Conservation (phyloP, 805 yeast genomes). For the Candida chilensis region DNA sequence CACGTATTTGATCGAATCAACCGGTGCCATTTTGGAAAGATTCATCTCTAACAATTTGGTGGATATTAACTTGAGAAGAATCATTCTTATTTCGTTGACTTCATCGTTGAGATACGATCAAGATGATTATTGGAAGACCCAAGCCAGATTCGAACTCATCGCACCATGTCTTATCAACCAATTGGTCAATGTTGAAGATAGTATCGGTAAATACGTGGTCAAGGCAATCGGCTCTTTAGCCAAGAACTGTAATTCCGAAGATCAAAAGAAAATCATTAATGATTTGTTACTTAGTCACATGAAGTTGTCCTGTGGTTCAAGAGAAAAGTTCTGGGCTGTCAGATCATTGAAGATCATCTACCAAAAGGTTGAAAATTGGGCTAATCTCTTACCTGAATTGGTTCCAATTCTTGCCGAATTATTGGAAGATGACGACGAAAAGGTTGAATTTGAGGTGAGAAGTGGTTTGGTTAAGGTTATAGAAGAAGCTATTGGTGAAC, state of each 20-base stretch:
- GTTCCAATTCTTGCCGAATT: conserved; percentile 95
- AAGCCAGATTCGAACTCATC: conserved; percentile 71
- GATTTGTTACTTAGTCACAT: conserved; percentile 55
- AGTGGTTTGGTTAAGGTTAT: conserved; percentile 84
- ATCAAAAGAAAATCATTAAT: conserved; percentile 66
- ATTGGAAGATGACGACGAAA: conserved; percentile 92
- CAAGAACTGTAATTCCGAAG: conserved; percentile 54
- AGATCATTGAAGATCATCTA: conserved; percentile 73
- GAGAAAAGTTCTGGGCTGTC: conserved; percentile 73
- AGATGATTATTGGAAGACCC: conserved; percentile 92
- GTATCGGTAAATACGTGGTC: conserved; percentile 73
- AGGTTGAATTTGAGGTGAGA: conserved; percentile 86
- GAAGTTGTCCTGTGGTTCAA: conserved; percentile 46
- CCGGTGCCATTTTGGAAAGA: conserved; percentile 42
- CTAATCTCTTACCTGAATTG: conserved; percentile 80
- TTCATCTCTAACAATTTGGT: conserved; percentile 30
- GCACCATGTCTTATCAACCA: conserved; percentile 57
- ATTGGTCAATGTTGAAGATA: conserved; percentile 56
- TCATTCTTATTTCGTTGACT: conserved; percentile 62
- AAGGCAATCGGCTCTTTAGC: conserved; percentile 75
- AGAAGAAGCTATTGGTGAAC: conserved; percentile 90
- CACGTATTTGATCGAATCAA: conserved; percentile 78
- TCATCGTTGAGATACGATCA: conserved; percentile 83
- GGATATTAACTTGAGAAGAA: conserved; percentile 55
- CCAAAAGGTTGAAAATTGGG: conserved; percentile 90